Conservation (phyloP, 176 grass and related monocot species). For the Dactylis glomerata region DNA sequence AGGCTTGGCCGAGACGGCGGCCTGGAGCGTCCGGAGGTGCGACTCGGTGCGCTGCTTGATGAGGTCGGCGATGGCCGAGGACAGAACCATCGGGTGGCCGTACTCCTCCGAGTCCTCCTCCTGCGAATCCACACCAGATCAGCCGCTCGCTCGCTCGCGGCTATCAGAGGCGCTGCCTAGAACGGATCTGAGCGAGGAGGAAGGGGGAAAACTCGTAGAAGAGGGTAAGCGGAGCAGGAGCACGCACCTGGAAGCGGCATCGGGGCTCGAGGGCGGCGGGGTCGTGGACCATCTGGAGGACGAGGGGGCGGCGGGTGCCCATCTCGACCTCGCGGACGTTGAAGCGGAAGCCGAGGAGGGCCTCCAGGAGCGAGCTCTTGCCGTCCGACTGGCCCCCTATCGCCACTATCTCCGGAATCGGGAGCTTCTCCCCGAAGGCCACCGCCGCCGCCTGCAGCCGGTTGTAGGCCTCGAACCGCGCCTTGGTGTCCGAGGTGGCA, state of each 20-base stretch:
- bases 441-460: conserved; percentile 87
- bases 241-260: conserved; percentile 84
- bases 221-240: neutral
- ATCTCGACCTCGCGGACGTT: conserved; percentile 99
- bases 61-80: conserved; percentile 81
- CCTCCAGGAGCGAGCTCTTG: conserved; percentile 93
- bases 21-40: conserved; percentile 69
- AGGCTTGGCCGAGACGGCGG: conserved; percentile 84
- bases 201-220: neutral
- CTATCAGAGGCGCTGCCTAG: conserved; percentile 10
- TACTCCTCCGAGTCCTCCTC: conserved; percentile 99
- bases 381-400: conserved; percentile 86
- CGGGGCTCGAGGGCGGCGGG: conserved; percentile 82
- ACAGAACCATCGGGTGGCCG: conserved; percentile 62
- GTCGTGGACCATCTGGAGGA: conserved; percentile 98
- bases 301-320: conserved; percentile 90
- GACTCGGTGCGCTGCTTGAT: conserved; percentile 85
- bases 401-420: conserved; percentile 94
- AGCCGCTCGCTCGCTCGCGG: conserved; percentile 15
- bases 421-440: conserved; percentile 92
- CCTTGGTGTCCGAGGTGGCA: conserved; percentile 53
- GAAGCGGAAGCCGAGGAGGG: conserved; percentile 93
- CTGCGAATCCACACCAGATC: conserved; percentile 37
- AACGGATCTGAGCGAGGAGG: neutral
- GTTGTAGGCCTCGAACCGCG: conserved; percentile 97